Percentiles rank a stretch among this genome's conserved stretches.
Conservation (phyloP, 2,329 filamentous ascomycete genomes). For the Penicillium sp. region DNA sequence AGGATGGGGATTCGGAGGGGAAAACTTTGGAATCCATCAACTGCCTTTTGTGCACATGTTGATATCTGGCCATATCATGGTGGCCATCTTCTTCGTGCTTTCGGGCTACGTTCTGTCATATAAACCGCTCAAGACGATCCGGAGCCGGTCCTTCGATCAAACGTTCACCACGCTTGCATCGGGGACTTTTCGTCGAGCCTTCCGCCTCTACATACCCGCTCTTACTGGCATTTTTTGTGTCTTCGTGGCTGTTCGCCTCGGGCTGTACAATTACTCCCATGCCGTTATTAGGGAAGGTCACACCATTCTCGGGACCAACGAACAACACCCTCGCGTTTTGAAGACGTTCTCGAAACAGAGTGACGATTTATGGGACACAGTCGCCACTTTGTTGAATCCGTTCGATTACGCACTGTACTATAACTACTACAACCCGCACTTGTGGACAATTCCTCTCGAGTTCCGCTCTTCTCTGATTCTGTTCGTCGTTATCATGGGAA, state of each 20-base stretch:
- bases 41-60: constrained; percentile 46
- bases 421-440: constrained; percentile 49
- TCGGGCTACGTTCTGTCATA: constrained; percentile 52
- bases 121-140: constrained; percentile 44
- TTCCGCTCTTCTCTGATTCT: constrained; percentile 49
- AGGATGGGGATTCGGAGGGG: constrained; percentile 43
- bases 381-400: constrained; percentile 39
- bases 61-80: constrained; percentile 51
- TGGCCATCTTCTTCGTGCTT: constrained; percentile 52
- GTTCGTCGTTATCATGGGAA: constrained; percentile 44
- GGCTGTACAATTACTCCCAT: constrained; percentile 43
- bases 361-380: constrained; percentile 38
- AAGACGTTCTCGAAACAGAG: constrained; percentile 36
- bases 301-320: constrained; percentile 43
- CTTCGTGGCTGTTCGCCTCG: constrained; percentile 45
- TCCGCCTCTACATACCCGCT: constrained; percentile 47
- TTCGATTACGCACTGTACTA: constrained; percentile 44
- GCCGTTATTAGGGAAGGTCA: constrained; percentile 38
- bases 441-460: constrained; percentile 51
- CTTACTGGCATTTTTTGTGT: constrained; percentile 44
- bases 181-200: constrained; percentile 46
- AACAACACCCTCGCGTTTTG: constrained; percentile 46
- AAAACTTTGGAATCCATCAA: constrained; percentile 44
- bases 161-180: constrained; percentile 44
- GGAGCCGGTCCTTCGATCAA: constrained; percentile 39